phyloP scores from a whole-genome alignment of 495 filamentous ascomycete genomes.

The Xylaria sp. region DNA sequence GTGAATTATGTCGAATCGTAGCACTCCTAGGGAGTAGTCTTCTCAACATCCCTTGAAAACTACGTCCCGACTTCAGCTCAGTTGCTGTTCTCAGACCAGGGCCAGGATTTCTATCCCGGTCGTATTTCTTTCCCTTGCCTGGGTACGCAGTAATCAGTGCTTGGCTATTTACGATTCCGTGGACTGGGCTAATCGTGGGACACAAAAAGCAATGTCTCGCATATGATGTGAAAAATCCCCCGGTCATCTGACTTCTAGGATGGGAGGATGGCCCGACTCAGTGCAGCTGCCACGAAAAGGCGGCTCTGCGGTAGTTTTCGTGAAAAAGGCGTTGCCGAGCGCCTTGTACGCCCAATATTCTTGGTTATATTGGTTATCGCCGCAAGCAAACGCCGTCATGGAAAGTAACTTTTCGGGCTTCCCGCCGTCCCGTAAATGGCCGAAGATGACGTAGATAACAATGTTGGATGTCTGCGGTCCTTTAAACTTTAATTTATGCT shows the following conservation, averaged over 20 bases:
- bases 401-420: neutral
- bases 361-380: neutral
- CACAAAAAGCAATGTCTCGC: neutral
- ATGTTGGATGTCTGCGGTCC: neutral
- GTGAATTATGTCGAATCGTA: neutral
- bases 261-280: neutral
- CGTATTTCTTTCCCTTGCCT: neutral
- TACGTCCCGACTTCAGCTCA: neutral
- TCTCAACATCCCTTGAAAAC: neutral
- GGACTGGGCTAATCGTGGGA: neutral
- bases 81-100: neutral
- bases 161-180: neutral
- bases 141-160: too few species aligned
- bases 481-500: conserved; percentile 12
- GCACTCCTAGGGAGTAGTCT: neutral
- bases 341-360: neutral
- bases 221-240: neutral
- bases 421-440: neutral
- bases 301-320: neutral
- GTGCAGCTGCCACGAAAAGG: neutral
- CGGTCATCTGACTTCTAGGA: neutral
- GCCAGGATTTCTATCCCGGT: neutral
- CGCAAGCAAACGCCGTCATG: neutral
- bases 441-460: neutral
- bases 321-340: neutral